A percentile compares a stretch with the other conserved stretches of the same genome.
Evolutionary conservation across 805 yeast species (phyloP).

Genomic region (Nakazawaea anatomiae): DNA sequence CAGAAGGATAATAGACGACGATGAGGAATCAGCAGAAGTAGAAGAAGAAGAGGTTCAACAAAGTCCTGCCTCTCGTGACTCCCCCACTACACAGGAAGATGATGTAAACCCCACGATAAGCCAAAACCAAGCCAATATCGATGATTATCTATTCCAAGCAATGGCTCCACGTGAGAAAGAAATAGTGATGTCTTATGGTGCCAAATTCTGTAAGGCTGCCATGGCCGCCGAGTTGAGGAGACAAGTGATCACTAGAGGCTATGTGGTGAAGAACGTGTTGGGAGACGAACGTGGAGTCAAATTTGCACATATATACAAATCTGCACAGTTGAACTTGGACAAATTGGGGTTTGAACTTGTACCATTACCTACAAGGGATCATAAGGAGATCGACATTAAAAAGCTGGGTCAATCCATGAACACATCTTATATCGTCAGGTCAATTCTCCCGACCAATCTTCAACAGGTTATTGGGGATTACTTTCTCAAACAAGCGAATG

Average conservation of each 20-base stretch:
- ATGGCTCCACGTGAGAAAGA: constrained; percentile 8
- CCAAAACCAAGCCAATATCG: constrained; percentile 12
- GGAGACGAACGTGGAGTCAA: constrained; percentile 15
- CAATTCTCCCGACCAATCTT: constrained; percentile 15
- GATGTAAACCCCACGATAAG: not conserved
- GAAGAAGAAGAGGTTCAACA: no score
- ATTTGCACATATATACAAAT: constrained; percentile 17
- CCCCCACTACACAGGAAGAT: not conserved
- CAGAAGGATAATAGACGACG: no score
- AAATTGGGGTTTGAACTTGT: constrained; percentile 21
- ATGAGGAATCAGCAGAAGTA: no score
- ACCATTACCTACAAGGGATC: constrained; percentile 14
- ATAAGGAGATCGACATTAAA: not conserved
- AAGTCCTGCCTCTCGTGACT: no score
- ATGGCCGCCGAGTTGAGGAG: constrained; percentile 22
- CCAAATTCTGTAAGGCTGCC: constrained; percentile 17
- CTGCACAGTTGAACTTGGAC: constrained; percentile 12
- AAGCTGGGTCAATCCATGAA: constrained; percentile 5
- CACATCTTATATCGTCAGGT: constrained; percentile 22
- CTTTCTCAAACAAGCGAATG: constrained; percentile 13
- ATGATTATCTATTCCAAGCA: constrained; percentile 10
- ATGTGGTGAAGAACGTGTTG: constrained; percentile 21
- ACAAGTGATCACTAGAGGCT: constrained; percentile 21
- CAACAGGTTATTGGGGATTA: constrained; percentile 18
- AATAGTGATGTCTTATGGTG: constrained; percentile 11